Percentiles rank a stretch among this genome's conserved stretches.
These are phyloP conservation scores for Leishmania turanica DNA, from an alignment of 208 protist genomes.

Conservation along the genomic window DNA sequence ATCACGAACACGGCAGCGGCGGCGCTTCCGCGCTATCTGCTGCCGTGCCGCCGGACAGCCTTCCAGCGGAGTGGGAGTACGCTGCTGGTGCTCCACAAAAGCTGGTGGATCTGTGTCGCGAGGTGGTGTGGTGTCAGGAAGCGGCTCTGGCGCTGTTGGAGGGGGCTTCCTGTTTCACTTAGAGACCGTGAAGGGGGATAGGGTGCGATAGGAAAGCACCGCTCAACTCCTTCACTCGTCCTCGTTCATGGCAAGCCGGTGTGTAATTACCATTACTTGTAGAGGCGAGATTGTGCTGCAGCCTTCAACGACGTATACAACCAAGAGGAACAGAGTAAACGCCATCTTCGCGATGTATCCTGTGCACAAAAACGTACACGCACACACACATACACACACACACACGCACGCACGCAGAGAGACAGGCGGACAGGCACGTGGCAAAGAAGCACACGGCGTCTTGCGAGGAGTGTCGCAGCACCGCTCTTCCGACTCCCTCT, in stretches of 20 bases:
- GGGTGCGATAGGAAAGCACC: neutral
- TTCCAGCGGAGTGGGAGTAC: slow-evolving; percentile 16
- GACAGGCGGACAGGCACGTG: neutral
- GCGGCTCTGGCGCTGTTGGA: slow-evolving; percentile 21
- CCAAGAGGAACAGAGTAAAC: neutral
- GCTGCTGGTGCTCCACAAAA: slow-evolving; percentile 3
- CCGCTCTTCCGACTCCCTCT: neutral
- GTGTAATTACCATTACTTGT: neutral
- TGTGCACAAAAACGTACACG: neutral
- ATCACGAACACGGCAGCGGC: too few relatives aligned
- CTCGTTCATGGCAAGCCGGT: neutral
- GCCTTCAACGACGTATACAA: neutral
- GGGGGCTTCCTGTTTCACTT: slow-evolving; percentile 1
- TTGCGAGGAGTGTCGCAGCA: neutral
- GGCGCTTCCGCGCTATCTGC: neutral
- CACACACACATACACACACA: neutral
- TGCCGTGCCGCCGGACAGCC: neutral
- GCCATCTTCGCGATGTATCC: neutral
- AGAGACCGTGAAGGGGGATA: neutral
- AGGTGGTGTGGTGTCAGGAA: slow-evolving; percentile 24
- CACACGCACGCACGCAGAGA: neutral
- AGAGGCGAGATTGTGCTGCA: too few relatives aligned
- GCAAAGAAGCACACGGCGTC: neutral
- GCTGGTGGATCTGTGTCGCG: slow-evolving; percentile 17
- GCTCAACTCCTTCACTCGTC: too few relatives aligned